Evolutionary conservation across 164 flowering plant genomes (phyloP), one percentile per base, ranked within the genome.

Genomic region (Umbellularia californica): DNA sequence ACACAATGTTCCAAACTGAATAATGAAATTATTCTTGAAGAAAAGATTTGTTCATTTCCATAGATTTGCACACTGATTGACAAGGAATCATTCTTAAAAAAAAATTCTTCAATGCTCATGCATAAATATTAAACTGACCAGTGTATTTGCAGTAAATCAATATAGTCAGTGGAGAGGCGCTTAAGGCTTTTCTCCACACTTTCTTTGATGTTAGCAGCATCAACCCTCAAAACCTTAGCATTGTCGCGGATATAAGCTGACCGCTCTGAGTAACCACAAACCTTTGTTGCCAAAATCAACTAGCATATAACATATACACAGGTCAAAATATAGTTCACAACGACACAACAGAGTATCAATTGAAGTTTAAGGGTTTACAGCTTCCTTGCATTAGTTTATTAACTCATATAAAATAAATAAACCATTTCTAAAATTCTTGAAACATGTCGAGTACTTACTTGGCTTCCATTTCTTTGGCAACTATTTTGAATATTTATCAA

Each of bases 171-270:
- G 78, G 84, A 82, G 65, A 93, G 91, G 69, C 97, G 92, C 83
- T 88, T 87, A 60, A 95, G 95, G 81, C 97, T 95, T 80, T 95
- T 90, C 83, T 95, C 99, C n/a, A 92, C 96, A 81, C 97, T 93
- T 80, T 93, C 97, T 80, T 75, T 88, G 28, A 95, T 90, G 77
- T 95, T 95, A 78, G 88, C 90, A 71, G 92, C 92, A 93, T 95
- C 97, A 79, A 95, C 97, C 71, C 97, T 85, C 84, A 88, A 78
- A 82, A 90, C 85, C 23, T 82, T 81, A 68, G 91, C 88, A 84
- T 83, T 89, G 15, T 90, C 93, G 58, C 97, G 95, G 50, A 95
- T 3, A 76, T 88, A 92, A 77, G 83, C 67, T 74, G 90, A 78
- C 50, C 88, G 70, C 79, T 93, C 96, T 15, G 95, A 89, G 82